Conservation (phyloP, 1,139 yeast genomes). For the Kodamaea arcana region DNA sequence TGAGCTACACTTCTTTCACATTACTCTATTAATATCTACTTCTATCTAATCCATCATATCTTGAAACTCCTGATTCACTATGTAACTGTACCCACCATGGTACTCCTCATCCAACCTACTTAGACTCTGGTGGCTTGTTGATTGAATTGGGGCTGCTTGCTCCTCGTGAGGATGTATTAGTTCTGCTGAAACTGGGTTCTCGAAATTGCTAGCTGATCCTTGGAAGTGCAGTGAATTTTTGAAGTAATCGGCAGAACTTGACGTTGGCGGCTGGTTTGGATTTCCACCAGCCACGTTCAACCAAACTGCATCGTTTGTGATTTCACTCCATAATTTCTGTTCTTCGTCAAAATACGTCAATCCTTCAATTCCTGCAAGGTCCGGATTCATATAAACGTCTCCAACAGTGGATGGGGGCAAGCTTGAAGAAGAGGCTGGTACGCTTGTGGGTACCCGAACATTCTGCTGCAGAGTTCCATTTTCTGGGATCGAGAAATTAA, state of each 20-base stretch:
- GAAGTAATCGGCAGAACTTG: constrained; percentile 6
- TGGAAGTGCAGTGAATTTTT: constrained; percentile 7
- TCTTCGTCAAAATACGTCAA: constrained; percentile 47
- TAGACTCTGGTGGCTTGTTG: not conserved
- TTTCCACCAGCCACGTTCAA: constrained; percentile 29
- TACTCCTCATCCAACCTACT: constrained; percentile 1
- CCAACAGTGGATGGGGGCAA: constrained; percentile 10
- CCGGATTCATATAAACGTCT: constrained; percentile 32
- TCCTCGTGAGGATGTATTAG: not conserved
- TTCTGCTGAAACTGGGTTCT: not conserved
- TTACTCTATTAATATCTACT: no score
- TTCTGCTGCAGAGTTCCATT: not conserved
- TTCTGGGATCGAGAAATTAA: constrained; percentile 16
- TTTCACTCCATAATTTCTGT: constrained; percentile 69
- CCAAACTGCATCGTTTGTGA: constrained; percentile 75
- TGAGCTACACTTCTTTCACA: no score
- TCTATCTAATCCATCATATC: constrained; percentile 23
- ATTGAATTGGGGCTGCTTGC: not conserved
- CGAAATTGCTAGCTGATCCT: not conserved
- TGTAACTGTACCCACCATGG: constrained; percentile 33
- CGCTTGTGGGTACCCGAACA: not conserved
- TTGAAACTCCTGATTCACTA: constrained; percentile 39
- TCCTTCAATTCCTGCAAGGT: constrained; percentile 44
- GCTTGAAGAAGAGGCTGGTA: not conserved
- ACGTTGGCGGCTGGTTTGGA: constrained; percentile 19